These are phyloP conservation scores for Flaveria bidentis DNA, from an alignment of 129 eudicot species.

Conservation along the genomic window DNA sequence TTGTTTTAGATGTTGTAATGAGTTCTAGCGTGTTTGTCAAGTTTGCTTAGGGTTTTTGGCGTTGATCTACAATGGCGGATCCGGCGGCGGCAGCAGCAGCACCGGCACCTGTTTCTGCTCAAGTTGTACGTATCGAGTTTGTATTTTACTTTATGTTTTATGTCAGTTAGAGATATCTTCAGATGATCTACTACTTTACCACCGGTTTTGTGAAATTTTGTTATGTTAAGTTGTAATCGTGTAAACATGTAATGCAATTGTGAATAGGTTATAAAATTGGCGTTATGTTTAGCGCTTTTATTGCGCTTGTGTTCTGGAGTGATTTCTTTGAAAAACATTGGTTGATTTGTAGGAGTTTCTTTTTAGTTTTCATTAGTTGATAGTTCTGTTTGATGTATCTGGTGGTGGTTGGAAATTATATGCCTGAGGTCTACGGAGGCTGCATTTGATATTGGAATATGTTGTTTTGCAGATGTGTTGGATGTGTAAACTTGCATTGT, in stretches of 20 bases:
- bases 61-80: constrained; percentile 49
- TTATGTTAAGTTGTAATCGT: background rate
- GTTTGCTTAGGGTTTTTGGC: constrained; percentile 31
- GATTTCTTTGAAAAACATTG: background rate
- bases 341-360: background rate
- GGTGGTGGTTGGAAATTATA: background rate
- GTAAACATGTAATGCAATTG: background rate
- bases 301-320: background rate
- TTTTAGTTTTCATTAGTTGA: background rate
- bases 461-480: background rate
- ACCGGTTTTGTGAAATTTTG: background rate
- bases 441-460: background rate
- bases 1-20: constrained; percentile 1
- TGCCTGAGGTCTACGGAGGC: background rate
- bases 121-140: constrained; percentile 53
- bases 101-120: constrained; percentile 62
- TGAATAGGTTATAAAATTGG: background rate
- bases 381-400: background rate
- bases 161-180: background rate
- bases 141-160: constrained; percentile 1
- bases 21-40: background rate
- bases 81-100: constrained; percentile 23
- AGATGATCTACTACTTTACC: too few relatives aligned
- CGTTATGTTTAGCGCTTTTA: constrained; percentile 1
- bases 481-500: background rate